Conservation (phyloP, 768 basidiomycete genomes). For the Cyclocybe aegerita region DNA sequence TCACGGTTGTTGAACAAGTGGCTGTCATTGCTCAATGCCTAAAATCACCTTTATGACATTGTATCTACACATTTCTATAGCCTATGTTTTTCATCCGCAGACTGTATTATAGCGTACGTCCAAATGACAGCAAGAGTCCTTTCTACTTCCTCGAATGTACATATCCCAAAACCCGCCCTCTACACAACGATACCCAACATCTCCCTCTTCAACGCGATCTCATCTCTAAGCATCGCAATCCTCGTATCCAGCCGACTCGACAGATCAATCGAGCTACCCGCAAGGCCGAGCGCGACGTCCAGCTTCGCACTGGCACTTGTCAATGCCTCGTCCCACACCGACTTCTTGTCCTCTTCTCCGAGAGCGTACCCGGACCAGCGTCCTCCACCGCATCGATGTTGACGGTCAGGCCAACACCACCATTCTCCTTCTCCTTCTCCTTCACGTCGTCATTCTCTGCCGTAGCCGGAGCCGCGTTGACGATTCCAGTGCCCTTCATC, state of each 20-base stretch:
- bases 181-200: constrained; percentile 30
- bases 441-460: not conserved
- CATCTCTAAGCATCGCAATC: constrained; percentile 66
- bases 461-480: not conserved
- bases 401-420: not conserved
- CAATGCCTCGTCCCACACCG: constrained; percentile 48
- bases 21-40: too few relatives aligned
- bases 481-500: constrained; percentile 15
- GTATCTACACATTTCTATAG: too few relatives aligned
- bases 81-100: too few relatives aligned
- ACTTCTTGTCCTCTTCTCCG: constrained; percentile 25
- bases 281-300: constrained; percentile 48
- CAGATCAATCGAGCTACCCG: constrained; percentile 59
- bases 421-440: not conserved
- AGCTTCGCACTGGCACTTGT: constrained; percentile 48
- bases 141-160: not conserved
- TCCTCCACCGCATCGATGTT: not conserved
- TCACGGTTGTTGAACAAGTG: too few relatives aligned
- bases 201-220: constrained; percentile 63
- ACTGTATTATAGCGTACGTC: too few relatives aligned
- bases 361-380: not conserved
- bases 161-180: not conserved
- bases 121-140: not conserved
- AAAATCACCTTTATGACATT: too few relatives aligned
- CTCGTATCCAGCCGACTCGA: constrained; percentile 69